Evolutionary conservation across 441 rosid genomes (phyloP).

Genomic region (Euphorbia schlechtendalii): DNA sequence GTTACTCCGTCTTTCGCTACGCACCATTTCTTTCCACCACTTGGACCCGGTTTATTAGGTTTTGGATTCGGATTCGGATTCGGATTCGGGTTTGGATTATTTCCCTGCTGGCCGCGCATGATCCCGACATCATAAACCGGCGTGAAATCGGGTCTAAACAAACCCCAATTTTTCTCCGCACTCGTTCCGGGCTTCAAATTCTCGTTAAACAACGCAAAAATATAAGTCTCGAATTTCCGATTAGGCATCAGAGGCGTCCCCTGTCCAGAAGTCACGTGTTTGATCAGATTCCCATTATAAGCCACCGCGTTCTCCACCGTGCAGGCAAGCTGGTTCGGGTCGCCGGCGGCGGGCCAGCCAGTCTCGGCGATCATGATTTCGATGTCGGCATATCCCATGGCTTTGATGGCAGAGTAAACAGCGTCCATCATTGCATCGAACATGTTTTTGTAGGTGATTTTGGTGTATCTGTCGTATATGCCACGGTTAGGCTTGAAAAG

Average conservation of each 20-base stretch:
- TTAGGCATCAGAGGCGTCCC: slow-evolving; percentile 81
- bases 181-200: slow-evolving; percentile 47
- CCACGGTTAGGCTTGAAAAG: slow-evolving; percentile 51
- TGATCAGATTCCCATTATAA: slow-evolving; percentile 49
- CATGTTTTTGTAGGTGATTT: slow-evolving; percentile 60
- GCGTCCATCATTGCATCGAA: slow-evolving; percentile 74
- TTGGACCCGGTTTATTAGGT: slow-evolving; percentile 14
- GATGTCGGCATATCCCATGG: slow-evolving; percentile 49
- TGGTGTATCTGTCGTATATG: slow-evolving; percentile 40
- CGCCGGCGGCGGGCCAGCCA: slow-evolving; percentile 72
- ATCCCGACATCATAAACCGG: slow-evolving; percentile 60
- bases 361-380: slow-evolving; percentile 63
- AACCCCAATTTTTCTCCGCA: slow-evolving; percentile 62
- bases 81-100: too few species aligned
- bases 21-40: slow-evolving; percentile 13
- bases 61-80: too few species aligned
- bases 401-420: slow-evolving; percentile 56
- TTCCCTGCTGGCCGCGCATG: too few species aligned
- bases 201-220: slow-evolving; percentile 68
- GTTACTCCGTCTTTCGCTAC: slow-evolving; percentile 34
- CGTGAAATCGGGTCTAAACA: slow-evolving; percentile 56
- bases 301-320: slow-evolving; percentile 41
- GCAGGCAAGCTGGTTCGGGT: slow-evolving; percentile 40
- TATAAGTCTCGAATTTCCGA: slow-evolving; percentile 45
- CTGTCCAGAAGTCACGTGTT: slow-evolving; percentile 43